A percentile compares a stretch with the other conserved stretches of the same genome.
These are phyloP conservation scores for Bimuria novae-zelandiae DNA, from an alignment of 2,329 filamentous ascomycete genomes.

Conservation along the genomic window DNA sequence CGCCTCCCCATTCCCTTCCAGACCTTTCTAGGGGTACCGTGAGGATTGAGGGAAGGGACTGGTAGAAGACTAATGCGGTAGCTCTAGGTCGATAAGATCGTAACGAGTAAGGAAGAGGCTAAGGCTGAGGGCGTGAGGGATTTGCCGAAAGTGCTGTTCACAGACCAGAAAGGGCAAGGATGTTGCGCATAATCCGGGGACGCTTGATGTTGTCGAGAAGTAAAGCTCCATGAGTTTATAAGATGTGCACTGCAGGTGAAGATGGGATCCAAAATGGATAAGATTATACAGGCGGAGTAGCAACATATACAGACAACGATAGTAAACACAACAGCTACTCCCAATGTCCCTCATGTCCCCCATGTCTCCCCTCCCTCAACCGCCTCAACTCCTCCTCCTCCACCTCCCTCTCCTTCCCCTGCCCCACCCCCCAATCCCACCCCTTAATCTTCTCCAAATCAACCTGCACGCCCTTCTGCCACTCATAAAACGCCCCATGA, in stretches of 20 bases:
- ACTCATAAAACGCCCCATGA: conserved; percentile 1
- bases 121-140: conserved; percentile 46
- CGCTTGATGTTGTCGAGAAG: conserved; percentile 26
- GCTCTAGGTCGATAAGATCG: conserved; percentile 45
- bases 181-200: conserved; percentile 48
- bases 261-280: too few relatives aligned
- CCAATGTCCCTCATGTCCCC: neutral
- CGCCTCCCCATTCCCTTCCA: neutral
- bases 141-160: conserved; percentile 50
- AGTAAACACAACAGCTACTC: too few relatives aligned
- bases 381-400: neutral
- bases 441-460: neutral
- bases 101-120: conserved; percentile 43
- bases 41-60: neutral
- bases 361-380: neutral
- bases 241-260: too few relatives aligned
- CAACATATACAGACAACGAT: too few relatives aligned
- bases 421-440: conserved; percentile 4
- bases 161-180: conserved; percentile 48
- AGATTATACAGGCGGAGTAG: neutral
- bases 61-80: neutral
- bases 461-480: conserved; percentile 5
- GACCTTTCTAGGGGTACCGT: neutral
- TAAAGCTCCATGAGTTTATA: too few relatives aligned
- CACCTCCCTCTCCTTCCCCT: neutral